Percentiles rank a stretch among this genome's conserved stretches.
Conservation (phyloP, 2,329 filamentous ascomycete species). For the Penicillium thymicola region DNA sequence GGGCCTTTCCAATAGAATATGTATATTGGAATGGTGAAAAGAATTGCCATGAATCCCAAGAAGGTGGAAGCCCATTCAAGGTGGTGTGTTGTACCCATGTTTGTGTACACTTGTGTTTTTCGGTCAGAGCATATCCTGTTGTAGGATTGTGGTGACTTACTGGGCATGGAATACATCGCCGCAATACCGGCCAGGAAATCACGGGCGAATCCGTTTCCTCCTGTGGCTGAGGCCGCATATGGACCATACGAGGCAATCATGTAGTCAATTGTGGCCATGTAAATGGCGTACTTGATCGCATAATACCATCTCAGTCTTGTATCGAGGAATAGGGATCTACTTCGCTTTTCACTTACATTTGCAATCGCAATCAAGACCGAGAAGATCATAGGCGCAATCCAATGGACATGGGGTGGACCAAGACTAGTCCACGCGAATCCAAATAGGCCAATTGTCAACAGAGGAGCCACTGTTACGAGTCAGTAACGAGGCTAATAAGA, state of each 20-base stretch:
- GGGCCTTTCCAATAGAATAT: conserved; percentile 64
- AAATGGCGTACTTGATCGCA: conserved; percentile 44
- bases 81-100: conserved; percentile 52
- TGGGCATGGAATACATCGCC: conserved; percentile 56
- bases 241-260: conserved; percentile 65
- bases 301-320: not conserved
- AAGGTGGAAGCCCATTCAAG: conserved; percentile 60
- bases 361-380: conserved; percentile 59
- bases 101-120: conserved; percentile 35
- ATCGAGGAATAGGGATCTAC: not conserved
- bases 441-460: conserved; percentile 58
- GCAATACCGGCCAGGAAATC: conserved; percentile 62
- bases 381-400: conserved; percentile 62
- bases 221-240: conserved; percentile 62
- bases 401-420: conserved; percentile 53
- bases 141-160: conserved; percentile 26
- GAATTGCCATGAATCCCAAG: conserved; percentile 57
- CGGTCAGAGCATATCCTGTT: conserved; percentile 1
- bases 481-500: not conserved
- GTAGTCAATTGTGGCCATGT: conserved; percentile 65
- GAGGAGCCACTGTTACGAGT: conserved; percentile 47
- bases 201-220: conserved; percentile 62
- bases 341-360: conserved; percentile 46
- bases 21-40: conserved; percentile 63
- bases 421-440: conserved; percentile 60